Base-by-base conservation (phyloP, 768 basidiomycete species). In the Tricholoma furcatifolium region DNA sequence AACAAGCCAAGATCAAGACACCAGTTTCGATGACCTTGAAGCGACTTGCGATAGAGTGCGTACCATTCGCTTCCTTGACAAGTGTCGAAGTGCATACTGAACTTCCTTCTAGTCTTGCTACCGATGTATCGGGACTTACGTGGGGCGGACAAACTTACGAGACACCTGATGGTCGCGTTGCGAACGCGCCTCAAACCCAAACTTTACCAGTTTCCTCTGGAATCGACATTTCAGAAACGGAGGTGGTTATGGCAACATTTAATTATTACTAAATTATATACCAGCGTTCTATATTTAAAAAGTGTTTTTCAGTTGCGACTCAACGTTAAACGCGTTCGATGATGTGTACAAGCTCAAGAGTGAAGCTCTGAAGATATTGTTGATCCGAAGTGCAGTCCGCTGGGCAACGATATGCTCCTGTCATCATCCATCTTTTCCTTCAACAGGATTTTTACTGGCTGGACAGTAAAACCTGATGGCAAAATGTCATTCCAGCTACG, bases 111-210 rank as follows among this genome's bases (percentile, higher is more conserved):
- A 82, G 78, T 12, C 70, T 76, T 51, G 77, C 82, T 2, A 75
- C 81, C 51, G 81, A 79, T 56, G 71, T 66, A 3, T 70, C 73
- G 14, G 78, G 78, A 10, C 47, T 85, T 47, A 80, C 71, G 1
- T 83, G 82, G 81, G 83, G 77, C 44, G 82, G 81, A 3, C 80
- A 79, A 60, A 78, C 75, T 0, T 83, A 81, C 50, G 83, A 84
- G 60, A 83, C 81, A 0, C 49, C 55, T 31, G 63, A 80, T 44
- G 80, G 69, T 0, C 70, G 65, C 34, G 69, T 76, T 11, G 63
- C 63, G 23, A 80, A 82, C 3, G 54, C 36, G 21, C 52, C 71
- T 32, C 59, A 56, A 4, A 56, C 70, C 2, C 63, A 75, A 46
- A 68, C 32, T 0, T 55, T 58, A 7, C 27, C 44, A 7, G 63